Base-by-base conservation (phyloP, 1,139 yeast genomes). In the Insectozyma bohioensis region DNA sequence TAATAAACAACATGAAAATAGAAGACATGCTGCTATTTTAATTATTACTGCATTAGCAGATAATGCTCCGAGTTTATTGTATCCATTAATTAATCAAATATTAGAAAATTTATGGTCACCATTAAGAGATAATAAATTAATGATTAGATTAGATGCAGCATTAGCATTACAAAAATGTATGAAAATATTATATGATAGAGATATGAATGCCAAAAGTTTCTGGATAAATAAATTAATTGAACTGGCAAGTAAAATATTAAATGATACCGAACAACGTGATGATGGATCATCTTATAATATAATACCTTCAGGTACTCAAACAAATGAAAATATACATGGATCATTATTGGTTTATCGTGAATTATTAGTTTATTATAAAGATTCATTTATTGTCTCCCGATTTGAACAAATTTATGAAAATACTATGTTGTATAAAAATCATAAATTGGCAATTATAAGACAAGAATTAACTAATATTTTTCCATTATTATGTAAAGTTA, bases 11-110 rank as follows among this genome's bases (percentile, higher is more conserved):
- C 67, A 66, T 40, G 96, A 87, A 47, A 75, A 75, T 35, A 75
- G 95, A 49, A 75, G 95, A 42, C 96, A 88, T 56, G 96, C 97
- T 0, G 95, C 97, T 1, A 82, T 92, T 12, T 67, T 92, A 35
- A 82, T 88, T 37, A 75, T 92, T 28, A 77, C 84, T 10, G 85
- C 97, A 1, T 72, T 92, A 42, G 95, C 97, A 0, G 79, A 79
- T 37, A 85, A 87, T 51, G 85, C 95, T 3, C 96, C 97, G 2
- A 85, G 95, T 9, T 66, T 88, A 33, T 65, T 92, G 33, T 85
- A 84, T 52, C 77, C 82, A 14, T 86, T 85, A 54, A 83, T 87
- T 17, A 80, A 83, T 39, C 85, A 84, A 31, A 81, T 90, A 9
- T 65, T 90, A 40, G 88, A 85, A 35, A 81, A 84, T 46, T 76